phyloP scores from a whole-genome alignment of 345 rosid species.

The Eucalyptus cloeziana region DNA sequence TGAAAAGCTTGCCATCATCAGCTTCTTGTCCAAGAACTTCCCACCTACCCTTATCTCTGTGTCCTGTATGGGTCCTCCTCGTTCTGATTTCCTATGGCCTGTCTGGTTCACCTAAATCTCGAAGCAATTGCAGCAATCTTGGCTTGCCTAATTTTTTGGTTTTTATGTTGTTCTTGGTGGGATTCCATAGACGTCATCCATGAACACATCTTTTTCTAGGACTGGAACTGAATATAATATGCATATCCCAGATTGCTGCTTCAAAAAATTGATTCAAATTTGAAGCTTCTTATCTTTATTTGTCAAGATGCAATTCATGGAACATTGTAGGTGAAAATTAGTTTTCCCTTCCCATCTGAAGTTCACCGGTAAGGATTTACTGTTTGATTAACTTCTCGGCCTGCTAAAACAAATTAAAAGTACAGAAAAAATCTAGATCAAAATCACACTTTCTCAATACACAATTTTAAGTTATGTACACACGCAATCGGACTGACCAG shows the following conservation, averaged over 20 bases:
- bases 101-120: not conserved
- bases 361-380: not conserved
- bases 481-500: not conserved
- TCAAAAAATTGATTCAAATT: not conserved
- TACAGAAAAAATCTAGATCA: not conserved
- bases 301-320: not conserved
- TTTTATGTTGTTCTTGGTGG: not conserved
- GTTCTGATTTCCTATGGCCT: not conserved
- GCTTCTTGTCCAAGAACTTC: not conserved
- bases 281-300: not conserved
- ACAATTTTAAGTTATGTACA: constrained; percentile 13
- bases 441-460: not conserved
- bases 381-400: not conserved
- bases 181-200: not conserved
- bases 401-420: not conserved
- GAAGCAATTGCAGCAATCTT: not conserved
- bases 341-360: not conserved
- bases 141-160: not conserved
- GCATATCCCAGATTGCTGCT: not conserved
- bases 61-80: not conserved
- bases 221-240: not conserved
- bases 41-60: not conserved
- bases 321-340: not conserved
- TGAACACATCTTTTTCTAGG: not conserved
- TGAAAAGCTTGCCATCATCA: not conserved